Percentiles rank a stretch among this genome's conserved stretches.
Conservation (phyloP, 768 basidiomycete genomes). For the Leucocoprinus leucothites region DNA sequence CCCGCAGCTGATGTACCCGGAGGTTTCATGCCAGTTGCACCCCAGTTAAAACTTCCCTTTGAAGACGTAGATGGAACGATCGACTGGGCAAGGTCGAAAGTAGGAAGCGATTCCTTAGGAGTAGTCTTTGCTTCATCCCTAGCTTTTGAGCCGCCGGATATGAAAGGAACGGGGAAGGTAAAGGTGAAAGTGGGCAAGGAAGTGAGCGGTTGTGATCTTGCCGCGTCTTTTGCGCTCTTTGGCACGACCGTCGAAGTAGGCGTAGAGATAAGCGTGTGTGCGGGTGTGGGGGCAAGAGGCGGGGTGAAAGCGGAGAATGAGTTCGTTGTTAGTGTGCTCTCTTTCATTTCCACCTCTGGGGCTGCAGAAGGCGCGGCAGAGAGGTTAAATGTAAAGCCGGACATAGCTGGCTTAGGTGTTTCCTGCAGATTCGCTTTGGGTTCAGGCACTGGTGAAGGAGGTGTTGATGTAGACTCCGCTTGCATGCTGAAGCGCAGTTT, state of each 20-base stretch:
- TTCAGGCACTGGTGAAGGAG: constrained; percentile 25
- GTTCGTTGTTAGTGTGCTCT: neutral
- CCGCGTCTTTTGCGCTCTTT: constrained; percentile 24
- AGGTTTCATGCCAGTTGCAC: constrained; percentile 10
- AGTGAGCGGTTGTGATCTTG: constrained; percentile 16
- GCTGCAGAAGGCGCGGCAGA: constrained; percentile 10
- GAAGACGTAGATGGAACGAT: constrained; percentile 29
- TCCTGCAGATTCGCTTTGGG: constrained; percentile 18
- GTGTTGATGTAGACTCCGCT: constrained; percentile 38
- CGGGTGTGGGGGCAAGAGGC: no score
- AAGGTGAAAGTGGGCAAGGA: constrained; percentile 39
- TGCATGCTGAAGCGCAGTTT: constrained; percentile 74
- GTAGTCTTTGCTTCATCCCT: constrained; percentile 36
- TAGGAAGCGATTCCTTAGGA: constrained; percentile 43
- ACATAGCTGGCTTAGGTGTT: constrained; percentile 11
- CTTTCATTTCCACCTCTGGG: neutral
- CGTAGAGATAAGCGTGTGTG: neutral
- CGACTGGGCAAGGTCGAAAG: constrained; percentile 30
- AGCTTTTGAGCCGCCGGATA: constrained; percentile 23
- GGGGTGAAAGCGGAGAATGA: neutral
- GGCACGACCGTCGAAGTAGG: constrained; percentile 4
- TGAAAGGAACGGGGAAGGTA: constrained; percentile 17
- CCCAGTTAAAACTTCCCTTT: constrained; percentile 40
- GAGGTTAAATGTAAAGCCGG: constrained; percentile 1
- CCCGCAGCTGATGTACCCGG: constrained; percentile 3